Percentiles rank a stretch among this genome's conserved stretches.
phyloP scores from a whole-genome alignment of 2,329 filamentous ascomycete species.

The Chrysoporthe cubensis region DNA sequence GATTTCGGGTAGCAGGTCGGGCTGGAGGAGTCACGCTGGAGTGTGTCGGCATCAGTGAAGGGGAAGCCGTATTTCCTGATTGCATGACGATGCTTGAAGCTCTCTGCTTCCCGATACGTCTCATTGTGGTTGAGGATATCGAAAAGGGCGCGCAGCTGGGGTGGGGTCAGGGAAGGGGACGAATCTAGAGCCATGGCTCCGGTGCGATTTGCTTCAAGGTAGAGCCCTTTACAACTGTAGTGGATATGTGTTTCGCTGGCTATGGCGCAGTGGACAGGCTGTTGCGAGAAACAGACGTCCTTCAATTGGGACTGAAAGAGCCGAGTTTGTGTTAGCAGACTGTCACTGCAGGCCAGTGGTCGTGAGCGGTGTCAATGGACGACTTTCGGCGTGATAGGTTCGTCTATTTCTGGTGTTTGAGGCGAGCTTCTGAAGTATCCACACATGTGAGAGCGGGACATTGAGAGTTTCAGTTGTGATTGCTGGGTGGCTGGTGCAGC shows the following conservation, averaged over 20 bases:
- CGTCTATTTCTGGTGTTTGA: not conserved
- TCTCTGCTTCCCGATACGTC: slow-evolving; percentile 70
- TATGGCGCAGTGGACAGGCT: not conserved
- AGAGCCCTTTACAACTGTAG: too few relatives aligned
- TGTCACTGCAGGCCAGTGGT: slow-evolving; percentile 10
- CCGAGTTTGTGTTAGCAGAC: not conserved
- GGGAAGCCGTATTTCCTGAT: slow-evolving; percentile 73
- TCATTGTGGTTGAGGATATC: slow-evolving; percentile 64
- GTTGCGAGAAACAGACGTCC: too few relatives aligned
- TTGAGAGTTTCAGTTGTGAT: not conserved
- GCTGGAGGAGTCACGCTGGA: slow-evolving; percentile 27
- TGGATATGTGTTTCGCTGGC: not conserved
- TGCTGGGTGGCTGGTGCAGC: not conserved
- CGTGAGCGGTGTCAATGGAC: not conserved
- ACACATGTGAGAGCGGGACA: not conserved
- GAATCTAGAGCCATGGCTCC: slow-evolving; percentile 18
- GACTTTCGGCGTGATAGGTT: not conserved
- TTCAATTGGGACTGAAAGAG: not conserved
- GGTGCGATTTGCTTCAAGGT: not conserved
- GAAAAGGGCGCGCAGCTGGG: slow-evolving; percentile 58
- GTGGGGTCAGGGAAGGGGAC: slow-evolving; percentile 35
- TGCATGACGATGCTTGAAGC: slow-evolving; percentile 67
- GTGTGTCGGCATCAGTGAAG: slow-evolving; percentile 46
- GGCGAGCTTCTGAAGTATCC: not conserved
- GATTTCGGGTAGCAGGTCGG: slow-evolving; percentile 40